Conservation (phyloP, 140 eudicot species). For the Artemisia princeps region DNA sequence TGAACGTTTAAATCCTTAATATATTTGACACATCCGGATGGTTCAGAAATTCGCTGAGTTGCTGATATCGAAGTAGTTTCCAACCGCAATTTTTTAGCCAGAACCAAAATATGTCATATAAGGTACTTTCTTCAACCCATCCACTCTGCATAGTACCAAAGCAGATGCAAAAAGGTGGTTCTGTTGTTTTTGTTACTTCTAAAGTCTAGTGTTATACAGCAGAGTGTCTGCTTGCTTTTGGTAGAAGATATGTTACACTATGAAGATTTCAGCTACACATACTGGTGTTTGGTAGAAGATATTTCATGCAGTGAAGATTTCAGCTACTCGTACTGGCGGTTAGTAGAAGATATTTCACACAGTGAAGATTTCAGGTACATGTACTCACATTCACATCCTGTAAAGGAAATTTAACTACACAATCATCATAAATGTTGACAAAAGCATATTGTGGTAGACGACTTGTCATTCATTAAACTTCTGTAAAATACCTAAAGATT, state of each 20-base stretch:
- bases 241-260: slow-evolving; percentile 12
- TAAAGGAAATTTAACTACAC: background rate
- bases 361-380: slow-evolving; percentile 26
- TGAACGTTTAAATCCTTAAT: slow-evolving; percentile 44
- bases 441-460: background rate
- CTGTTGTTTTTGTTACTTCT: background rate
- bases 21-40: slow-evolving; percentile 35
- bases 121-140: slow-evolving; percentile 25
- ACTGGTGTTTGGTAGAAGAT: slow-evolving; percentile 5
- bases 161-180: background rate
- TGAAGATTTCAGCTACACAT: slow-evolving; percentile 24
- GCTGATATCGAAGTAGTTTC: slow-evolving; percentile 33
- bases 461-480: slow-evolving; percentile 15
- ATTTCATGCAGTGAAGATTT: slow-evolving; percentile 14
- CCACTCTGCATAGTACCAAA: slow-evolving; percentile 15
- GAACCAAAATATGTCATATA: slow-evolving; percentile 20
- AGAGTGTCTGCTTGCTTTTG: slow-evolving; percentile 18
- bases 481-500: background rate
- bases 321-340: slow-evolving; percentile 8
- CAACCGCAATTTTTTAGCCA: slow-evolving; percentile 17
- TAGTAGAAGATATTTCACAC: slow-evolving; percentile 13
- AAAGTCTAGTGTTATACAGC: slow-evolving; percentile 7
- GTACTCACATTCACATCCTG: background rate
- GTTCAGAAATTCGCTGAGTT: slow-evolving; percentile 52
- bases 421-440: slow-evolving; percentile 4